Evolutionary conservation across 805 yeast genomes (phyloP), one percentile per base, ranked within the genome.

Genomic region (Saccharomycopsis synnaedendra): DNA sequence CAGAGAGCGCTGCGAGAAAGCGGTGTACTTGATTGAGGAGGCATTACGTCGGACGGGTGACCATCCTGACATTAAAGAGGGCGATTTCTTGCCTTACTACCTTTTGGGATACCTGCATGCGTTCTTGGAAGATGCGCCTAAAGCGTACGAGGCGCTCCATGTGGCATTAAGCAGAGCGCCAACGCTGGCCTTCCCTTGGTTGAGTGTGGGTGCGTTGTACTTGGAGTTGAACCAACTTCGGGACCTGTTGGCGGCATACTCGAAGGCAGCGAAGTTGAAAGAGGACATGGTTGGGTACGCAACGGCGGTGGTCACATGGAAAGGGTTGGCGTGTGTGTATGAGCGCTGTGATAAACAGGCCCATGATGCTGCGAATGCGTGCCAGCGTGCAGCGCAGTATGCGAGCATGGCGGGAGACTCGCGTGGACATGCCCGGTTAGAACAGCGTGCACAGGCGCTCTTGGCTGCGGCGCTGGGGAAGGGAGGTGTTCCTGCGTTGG

Each of bases 181-280:
- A 19, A 61, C 64, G 10, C 69, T 72, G 9, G 77, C 84, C n/a
- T 64, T 77, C 44, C 74, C 82, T 3, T 80, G 86, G 88, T 62
- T 80, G 34, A 77, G 81, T 0, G 77, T 80, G 32, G 88, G 85
- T 3, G 69, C 75, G 8, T 64, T 81, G 43, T 80, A 80, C 56
- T 60, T 80, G 48, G 71, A 71, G 52, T 63, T 78, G 54, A 75
- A 74, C 42, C 86, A 80, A 59, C 59, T 80, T 29, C 74, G 78
- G 3, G 86, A 80, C 56, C 80, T 86, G 0, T 63, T 80, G 44
- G 78, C 80, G 4, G 85, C 85, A 2, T 80, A 76, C 57, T 74
- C 83, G 0, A 83, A 79, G 58, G 85, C 83, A 2, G 69, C 79
- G 19, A 65, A 78, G 42, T 58, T 77, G 7, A 73, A 72, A 53